Percentiles rank a stretch among this genome's conserved stretches.
Evolutionary conservation across 768 basidiomycete genomes (phyloP).

Genomic region (Galerina sulciceps): DNA sequence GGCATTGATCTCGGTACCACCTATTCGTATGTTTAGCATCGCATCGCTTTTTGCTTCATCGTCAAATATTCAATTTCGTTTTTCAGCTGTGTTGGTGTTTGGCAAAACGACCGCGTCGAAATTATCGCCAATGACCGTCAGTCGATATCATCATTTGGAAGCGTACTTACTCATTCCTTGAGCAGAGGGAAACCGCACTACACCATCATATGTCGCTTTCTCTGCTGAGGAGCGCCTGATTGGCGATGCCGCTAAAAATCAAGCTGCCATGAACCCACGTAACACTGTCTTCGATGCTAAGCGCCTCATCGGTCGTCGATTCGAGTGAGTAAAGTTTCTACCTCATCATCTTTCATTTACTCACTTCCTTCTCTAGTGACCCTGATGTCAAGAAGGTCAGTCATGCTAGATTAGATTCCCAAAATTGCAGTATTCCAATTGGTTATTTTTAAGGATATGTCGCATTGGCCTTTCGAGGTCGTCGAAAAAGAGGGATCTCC

Average conservation of each 20-base stretch:
- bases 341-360: not conserved
- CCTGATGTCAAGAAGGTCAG: conserved; percentile 90
- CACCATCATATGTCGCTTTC: conserved; percentile 99
- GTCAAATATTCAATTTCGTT: conserved; percentile 29
- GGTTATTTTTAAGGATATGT: conserved; percentile 69
- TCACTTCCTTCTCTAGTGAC: conserved; percentile 53
- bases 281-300: conserved; percentile 99
- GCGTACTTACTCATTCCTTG: conserved; percentile 8
- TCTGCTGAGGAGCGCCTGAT: conserved; percentile 95
- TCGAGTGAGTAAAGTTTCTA: conserved; percentile 65
- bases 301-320: conserved; percentile 96
- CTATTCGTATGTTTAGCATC: conserved; percentile 70
- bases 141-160: conserved; percentile 30
- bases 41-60: not conserved
- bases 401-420: conserved; percentile 16
- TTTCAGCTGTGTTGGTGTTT: conserved; percentile 93
- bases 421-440: not conserved
- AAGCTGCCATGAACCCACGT: conserved; percentile 99
- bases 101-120: conserved; percentile 99
- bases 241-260: conserved; percentile 98
- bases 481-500: conserved; percentile 97
- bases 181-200: conserved; percentile 96
- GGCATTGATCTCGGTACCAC: conserved; percentile 97
- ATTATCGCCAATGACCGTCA: conserved; percentile 95
- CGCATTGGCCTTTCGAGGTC: conserved; percentile 98